Conservation (phyloP, 2,329 filamentous ascomycete genomes). For the Sporothrix schenckii region DNA sequence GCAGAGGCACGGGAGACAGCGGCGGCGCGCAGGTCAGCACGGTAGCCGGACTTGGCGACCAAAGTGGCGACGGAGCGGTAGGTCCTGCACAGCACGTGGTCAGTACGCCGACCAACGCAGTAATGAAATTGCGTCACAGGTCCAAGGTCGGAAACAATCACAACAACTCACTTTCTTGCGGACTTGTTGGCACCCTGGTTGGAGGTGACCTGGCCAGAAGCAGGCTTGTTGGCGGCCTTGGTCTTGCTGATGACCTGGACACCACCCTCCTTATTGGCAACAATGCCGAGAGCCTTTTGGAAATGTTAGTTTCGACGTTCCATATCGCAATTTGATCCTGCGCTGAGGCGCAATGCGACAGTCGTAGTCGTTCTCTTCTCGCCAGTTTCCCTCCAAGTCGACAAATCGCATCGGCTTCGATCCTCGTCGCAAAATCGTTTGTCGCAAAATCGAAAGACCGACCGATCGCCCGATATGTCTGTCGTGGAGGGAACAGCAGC, state of each 20-base stretch:
- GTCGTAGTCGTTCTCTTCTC: neutral
- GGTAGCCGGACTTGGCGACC: constrained; percentile 84
- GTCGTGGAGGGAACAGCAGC: neutral
- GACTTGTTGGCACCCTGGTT: constrained; percentile 73
- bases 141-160: neutral
- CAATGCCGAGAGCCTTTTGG: constrained; percentile 76
- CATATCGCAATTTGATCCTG: neutral
- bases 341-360: neutral
- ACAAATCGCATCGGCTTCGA: neutral
- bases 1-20: constrained; percentile 87
- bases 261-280: constrained; percentile 74
- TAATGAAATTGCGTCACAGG: too few species aligned
- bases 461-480: neutral
- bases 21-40: constrained; percentile 71
- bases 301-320: constrained; percentile 20
- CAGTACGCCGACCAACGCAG: neutral
- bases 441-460: neutral
- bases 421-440: neutral
- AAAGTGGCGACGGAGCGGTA: constrained; percentile 85
- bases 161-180: constrained; percentile 66
- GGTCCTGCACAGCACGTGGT: constrained; percentile 58
- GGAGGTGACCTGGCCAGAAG: constrained; percentile 64
- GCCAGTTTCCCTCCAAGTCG: neutral
- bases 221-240: constrained; percentile 72
- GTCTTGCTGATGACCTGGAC: constrained; percentile 84